A percentile compares a stretch with the other conserved stretches of the same genome.
These are phyloP conservation scores for Schoenoplectus tabernaemontani DNA, from an alignment of 202 grass and related monocot species.

Conservation along the genomic window DNA sequence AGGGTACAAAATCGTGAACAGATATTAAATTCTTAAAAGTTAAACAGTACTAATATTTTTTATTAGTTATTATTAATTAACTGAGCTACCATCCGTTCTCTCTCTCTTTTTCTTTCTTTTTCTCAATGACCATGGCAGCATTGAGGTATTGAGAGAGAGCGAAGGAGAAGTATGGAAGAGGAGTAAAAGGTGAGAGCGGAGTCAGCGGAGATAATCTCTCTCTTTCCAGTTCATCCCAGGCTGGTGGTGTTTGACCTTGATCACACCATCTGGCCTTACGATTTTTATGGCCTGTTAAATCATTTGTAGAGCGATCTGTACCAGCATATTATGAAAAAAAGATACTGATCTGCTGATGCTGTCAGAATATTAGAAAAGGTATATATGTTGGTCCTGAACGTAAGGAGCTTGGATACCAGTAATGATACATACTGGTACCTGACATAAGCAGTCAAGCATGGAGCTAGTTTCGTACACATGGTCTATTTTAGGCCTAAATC, in stretches of 20 bases:
- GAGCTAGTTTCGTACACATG: neutral
- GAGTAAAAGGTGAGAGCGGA: conserved; percentile 14
- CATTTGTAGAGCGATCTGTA: neutral
- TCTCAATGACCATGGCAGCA: no score
- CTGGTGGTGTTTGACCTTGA: conserved; percentile 24
- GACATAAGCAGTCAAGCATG: neutral
- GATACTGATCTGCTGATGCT: neutral
- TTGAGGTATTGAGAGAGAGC: no score
- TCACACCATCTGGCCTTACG: conserved; percentile 24
- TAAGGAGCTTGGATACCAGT: neutral
- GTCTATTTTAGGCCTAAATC: neutral
- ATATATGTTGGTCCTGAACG: neutral
- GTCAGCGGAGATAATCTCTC: conserved; percentile 18
- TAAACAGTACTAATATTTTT: no score
- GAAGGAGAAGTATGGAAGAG: neutral
- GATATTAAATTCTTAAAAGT: no score
- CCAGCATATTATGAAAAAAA: neutral
- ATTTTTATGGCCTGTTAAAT: neutral
- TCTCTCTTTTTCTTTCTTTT: no score
- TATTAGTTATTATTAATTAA: no score
- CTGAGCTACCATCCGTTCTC: no score
- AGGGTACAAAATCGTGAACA: no score
- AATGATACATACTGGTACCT: neutral
- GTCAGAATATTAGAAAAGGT: neutral
- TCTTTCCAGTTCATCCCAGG: conserved; percentile 14